phyloP scores from a whole-genome alignment of 495 filamentous ascomycete species.

The Penicillium mononematosum region DNA sequence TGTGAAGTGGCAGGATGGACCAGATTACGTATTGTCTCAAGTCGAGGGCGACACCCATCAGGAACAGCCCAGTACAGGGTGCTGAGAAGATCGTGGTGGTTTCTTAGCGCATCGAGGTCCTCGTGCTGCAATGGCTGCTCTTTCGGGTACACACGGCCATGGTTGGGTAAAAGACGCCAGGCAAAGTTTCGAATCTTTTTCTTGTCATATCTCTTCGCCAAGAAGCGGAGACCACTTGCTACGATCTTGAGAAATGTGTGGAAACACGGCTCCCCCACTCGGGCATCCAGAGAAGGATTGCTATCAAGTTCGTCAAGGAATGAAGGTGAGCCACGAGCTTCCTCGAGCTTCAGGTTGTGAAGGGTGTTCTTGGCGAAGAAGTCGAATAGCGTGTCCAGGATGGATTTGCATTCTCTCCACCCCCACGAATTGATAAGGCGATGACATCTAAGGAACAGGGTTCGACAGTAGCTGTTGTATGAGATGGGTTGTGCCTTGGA shows the following conservation, averaged over 20 bases:
- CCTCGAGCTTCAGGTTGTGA: conserved; percentile 72
- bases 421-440: conserved; percentile 78
- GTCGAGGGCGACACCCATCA: conserved; percentile 61
- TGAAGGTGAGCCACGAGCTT: conserved; percentile 67
- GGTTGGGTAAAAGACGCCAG: conserved; percentile 81
- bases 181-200: conserved; percentile 77
- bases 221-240: conserved; percentile 62
- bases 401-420: conserved; percentile 75
- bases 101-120: conserved; percentile 82
- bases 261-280: conserved; percentile 78
- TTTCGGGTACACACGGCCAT: conserved; percentile 81
- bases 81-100: conserved; percentile 90
- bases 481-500: conserved; percentile 53
- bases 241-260: conserved; percentile 90
- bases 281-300: conserved; percentile 58
- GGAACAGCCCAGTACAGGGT: conserved; percentile 87
- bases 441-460: conserved; percentile 72
- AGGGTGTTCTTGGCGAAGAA: conserved; percentile 81
- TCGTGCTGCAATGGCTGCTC: conserved; percentile 69
- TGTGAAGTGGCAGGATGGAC: conserved; percentile 80
- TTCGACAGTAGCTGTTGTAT: conserved; percentile 79
- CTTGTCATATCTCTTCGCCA: conserved; percentile 55
- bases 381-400: conserved; percentile 81
- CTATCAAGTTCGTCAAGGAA: conserved; percentile 74
- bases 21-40: conserved; percentile 71